Conservation (phyloP, 2,329 filamentous ascomycete species). For the Fusarium palustre region DNA sequence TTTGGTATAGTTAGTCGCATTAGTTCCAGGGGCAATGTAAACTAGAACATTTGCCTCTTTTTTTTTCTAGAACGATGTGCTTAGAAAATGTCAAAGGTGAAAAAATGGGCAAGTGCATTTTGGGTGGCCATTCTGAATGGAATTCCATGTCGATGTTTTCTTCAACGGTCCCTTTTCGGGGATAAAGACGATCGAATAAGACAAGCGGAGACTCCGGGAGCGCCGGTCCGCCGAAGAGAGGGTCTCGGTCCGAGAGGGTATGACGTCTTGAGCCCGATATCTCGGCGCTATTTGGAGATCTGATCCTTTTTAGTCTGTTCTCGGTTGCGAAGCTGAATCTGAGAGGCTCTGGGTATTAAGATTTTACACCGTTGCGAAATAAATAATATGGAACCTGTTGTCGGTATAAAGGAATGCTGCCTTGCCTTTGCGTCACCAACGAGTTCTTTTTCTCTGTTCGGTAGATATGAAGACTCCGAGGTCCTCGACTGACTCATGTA, state of each 20-base stretch:
- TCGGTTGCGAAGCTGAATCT: constrained; percentile 1
- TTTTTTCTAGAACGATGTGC: not conserved
- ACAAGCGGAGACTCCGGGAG: constrained; percentile 25
- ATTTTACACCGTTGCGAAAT: not conserved
- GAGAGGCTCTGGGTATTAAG: not conserved
- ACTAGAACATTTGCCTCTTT: constrained; percentile 14
- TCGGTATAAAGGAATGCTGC: constrained; percentile 19
- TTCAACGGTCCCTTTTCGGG: constrained; percentile 31
- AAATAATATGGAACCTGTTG: not conserved
- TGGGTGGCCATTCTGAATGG: no score
- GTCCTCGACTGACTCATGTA: constrained; percentile 10
- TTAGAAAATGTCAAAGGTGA: no score
- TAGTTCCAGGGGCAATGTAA: not conserved
- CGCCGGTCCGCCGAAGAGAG: constrained; percentile 24
- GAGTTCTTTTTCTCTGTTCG: not conserved
- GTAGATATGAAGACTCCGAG: constrained; percentile 1
- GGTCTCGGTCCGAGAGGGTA: constrained; percentile 36
- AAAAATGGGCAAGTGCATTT: no score
- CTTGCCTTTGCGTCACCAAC: constrained; percentile 19
- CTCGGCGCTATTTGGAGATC: constrained; percentile 13
- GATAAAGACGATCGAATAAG: constrained; percentile 20
- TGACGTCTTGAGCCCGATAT: constrained; percentile 26
- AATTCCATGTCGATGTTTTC: constrained; percentile 6
- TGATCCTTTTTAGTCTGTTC: constrained; percentile 9
- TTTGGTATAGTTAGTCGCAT: not conserved